Conservation (phyloP, 139 green algal genomes). For the Haematococcus lacustris region DNA sequence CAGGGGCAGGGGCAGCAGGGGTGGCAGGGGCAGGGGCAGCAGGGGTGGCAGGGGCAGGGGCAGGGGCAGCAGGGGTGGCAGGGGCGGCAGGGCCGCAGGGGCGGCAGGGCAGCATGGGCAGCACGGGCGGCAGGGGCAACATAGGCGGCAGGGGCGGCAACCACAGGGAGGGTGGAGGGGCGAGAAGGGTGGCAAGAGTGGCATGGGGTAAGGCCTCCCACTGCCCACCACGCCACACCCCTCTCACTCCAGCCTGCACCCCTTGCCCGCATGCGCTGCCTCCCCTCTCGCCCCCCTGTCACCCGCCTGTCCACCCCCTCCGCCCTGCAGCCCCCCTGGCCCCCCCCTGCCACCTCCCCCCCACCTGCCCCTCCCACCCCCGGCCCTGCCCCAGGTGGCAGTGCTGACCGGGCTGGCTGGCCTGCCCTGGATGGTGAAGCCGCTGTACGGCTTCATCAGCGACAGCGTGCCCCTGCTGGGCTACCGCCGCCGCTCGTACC, state of each 20-base stretch:
- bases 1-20: too few species aligned
- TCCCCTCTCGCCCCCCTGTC: background rate
- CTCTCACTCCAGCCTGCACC: background rate
- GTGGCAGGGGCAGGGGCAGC: too few species aligned
- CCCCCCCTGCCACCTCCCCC: background rate
- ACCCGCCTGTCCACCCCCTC: background rate
- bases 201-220: background rate
- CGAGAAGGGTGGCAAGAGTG: background rate
- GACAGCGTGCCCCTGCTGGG: slow-evolving; percentile 87
- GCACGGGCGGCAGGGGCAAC: too few species aligned
- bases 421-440: slow-evolving; percentile 86
- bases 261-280: background rate
- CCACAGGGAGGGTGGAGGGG: background rate
- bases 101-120: background rate
- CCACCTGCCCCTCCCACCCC: background rate
- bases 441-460: slow-evolving; percentile 86
- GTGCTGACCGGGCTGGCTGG: slow-evolving; percentile 48
- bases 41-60: too few species aligned
- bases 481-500: slow-evolving; percentile 80
- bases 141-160: background rate
- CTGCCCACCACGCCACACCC: background rate
- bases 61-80: too few species aligned
- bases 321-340: background rate
- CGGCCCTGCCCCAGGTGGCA: slow-evolving; percentile 36
- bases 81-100: background rate